Evolutionary conservation across 2,329 filamentous ascomycete species (phyloP).

Genomic region (Lachnellula arida): DNA sequence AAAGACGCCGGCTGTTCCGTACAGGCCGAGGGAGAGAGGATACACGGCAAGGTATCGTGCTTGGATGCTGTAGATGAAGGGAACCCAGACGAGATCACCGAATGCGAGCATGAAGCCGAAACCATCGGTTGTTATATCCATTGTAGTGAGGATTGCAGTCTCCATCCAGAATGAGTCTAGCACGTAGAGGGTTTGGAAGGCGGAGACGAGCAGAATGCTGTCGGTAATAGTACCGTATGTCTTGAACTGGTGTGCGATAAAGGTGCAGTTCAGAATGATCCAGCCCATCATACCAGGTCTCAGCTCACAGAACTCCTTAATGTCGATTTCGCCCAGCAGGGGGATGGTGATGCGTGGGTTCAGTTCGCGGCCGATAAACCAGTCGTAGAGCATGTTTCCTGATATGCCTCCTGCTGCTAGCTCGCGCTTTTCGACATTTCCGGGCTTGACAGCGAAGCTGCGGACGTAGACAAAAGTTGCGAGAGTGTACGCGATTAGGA

Average conservation of each 20-base stretch:
- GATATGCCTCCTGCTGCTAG: slow-evolving; percentile 76
- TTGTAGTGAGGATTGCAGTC: slow-evolving; percentile 82
- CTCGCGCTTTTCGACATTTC: slow-evolving; percentile 67
- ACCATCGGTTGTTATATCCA: slow-evolving; percentile 88
- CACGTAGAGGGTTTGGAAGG: slow-evolving; percentile 76
- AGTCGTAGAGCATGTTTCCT: slow-evolving; percentile 88
- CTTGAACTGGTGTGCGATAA: slow-evolving; percentile 82
- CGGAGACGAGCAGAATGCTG: slow-evolving; percentile 74
- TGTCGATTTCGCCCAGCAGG: slow-evolving; percentile 77
- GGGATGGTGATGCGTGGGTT: slow-evolving; percentile 82
- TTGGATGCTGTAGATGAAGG: slow-evolving; percentile 82
- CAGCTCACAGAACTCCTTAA: slow-evolving; percentile 86
- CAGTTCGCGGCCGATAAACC: slow-evolving; percentile 92
- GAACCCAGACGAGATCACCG: slow-evolving; percentile 89
- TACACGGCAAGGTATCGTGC: slow-evolving; percentile 79
- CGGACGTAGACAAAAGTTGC: slow-evolving; percentile 75
- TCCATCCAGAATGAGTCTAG: slow-evolving; percentile 86
- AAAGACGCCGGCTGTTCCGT: slow-evolving; percentile 60
- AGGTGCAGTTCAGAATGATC: slow-evolving; percentile 79
- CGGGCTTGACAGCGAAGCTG: slow-evolving; percentile 77
- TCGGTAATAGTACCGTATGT: slow-evolving; percentile 79
- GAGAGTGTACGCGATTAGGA: slow-evolving; percentile 68
- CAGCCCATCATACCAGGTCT: slow-evolving; percentile 89
- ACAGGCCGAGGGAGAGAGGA: slow-evolving; percentile 70
- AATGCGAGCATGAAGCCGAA: slow-evolving; percentile 95